These are phyloP conservation scores for Mycena rebaudengoi DNA, from an alignment of 768 basidiomycete species.

Conservation along the genomic window DNA sequence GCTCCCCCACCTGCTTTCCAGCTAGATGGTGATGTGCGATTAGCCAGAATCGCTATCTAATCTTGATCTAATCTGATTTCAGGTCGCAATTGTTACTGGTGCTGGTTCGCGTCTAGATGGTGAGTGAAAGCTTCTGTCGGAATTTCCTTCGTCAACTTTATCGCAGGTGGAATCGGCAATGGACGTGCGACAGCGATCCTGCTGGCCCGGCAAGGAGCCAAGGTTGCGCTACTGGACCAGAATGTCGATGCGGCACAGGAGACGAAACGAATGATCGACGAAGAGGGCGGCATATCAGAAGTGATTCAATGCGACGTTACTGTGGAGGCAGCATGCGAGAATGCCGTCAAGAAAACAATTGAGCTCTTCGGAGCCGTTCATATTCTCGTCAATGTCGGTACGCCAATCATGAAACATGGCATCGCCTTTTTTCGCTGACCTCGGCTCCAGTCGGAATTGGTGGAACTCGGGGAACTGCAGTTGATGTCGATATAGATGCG, in stretches of 20 bases:
- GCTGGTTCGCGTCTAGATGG: constrained; percentile 49
- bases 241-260: constrained; percentile 45
- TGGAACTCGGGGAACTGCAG: constrained; percentile 42
- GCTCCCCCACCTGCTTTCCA: no score
- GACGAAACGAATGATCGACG: constrained; percentile 49
- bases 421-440: no score
- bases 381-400: constrained; percentile 48
- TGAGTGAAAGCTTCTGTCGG: no score
- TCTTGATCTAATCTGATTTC: no score
- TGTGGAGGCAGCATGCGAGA: constrained; percentile 43
- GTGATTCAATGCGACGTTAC: constrained; percentile 50
- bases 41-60: no score
- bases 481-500: constrained; percentile 48
- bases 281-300: constrained; percentile 44
- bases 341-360: constrained; percentile 43
- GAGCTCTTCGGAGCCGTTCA: constrained; percentile 49
- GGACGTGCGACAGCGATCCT: constrained; percentile 52
- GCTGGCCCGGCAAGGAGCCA: constrained; percentile 51
- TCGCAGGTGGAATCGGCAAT: constrained; percentile 43
- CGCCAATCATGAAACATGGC: not conserved
- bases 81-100: constrained; percentile 53
- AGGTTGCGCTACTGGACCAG: constrained; percentile 46
- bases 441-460: constrained; percentile 47
- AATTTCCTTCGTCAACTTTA: not conserved
- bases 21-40: no score